A percentile compares a stretch with the other conserved stretches of the same genome.
phyloP scores from a whole-genome alignment of 495 filamentous ascomycete genomes.

The Bathelium albidoporum region DNA sequence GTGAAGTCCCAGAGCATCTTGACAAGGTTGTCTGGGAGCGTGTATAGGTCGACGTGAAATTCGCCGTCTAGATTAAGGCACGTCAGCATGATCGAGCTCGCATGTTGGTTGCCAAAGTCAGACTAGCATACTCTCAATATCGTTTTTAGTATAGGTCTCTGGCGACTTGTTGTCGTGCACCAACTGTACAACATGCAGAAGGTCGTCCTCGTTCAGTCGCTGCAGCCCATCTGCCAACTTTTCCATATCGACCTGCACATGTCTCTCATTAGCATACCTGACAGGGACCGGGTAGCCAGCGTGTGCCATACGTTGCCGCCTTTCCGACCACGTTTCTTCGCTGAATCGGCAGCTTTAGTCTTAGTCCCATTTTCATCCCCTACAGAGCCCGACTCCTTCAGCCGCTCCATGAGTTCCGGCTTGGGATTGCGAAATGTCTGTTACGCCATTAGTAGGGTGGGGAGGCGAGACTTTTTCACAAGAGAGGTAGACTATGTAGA shows the following conservation, averaged over 20 bases:
- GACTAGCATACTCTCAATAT: constrained; percentile 69
- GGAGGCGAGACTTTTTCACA: neutral
- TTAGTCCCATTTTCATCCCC: constrained; percentile 50
- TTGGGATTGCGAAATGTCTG: constrained; percentile 88
- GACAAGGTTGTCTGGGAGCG: constrained; percentile 66
- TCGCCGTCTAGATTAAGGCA: constrained; percentile 60
- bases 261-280: constrained; percentile 10
- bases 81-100: neutral
- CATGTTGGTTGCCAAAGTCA: neutral
- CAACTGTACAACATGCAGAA: constrained; percentile 92
- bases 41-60: constrained; percentile 97
- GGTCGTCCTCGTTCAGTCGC: constrained; percentile 74
- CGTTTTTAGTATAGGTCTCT: constrained; percentile 92
- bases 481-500: neutral
- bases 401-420: constrained; percentile 58
- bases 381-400: constrained; percentile 70
- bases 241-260: constrained; percentile 70
- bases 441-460: neutral
- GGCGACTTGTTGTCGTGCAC: constrained; percentile 90
- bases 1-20: constrained; percentile 94
- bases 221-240: constrained; percentile 91
- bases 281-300: neutral
- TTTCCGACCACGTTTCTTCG: constrained; percentile 67
- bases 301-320: neutral
- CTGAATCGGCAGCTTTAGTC: constrained; percentile 47